Conservation (phyloP, 1,139 yeast genomes). For the Scheffersomyces illinoinensis region DNA sequence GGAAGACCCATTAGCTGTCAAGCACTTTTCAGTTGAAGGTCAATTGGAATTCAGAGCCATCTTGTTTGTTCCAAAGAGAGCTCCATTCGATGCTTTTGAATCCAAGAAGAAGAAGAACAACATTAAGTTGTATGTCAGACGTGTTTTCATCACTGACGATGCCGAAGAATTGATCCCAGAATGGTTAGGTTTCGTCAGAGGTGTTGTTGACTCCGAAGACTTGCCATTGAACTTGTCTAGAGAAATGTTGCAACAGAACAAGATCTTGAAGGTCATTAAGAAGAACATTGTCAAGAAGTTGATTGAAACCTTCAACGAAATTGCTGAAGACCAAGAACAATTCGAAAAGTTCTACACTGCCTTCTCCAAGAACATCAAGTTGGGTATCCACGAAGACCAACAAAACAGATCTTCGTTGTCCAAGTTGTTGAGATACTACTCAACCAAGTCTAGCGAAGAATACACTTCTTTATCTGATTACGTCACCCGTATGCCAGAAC, state of each 20-base stretch:
- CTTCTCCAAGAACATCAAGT: constrained; percentile 96
- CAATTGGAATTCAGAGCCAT: constrained; percentile 99
- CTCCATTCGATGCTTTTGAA: constrained; percentile 98
- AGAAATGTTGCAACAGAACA: constrained; percentile 99
- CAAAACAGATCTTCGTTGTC: constrained; percentile 97
- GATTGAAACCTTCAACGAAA: constrained; percentile 98
- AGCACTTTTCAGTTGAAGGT: constrained; percentile 99
- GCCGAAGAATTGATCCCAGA: constrained; percentile 99
- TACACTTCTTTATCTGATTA: constrained; percentile 92
- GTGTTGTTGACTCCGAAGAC: constrained; percentile 99
- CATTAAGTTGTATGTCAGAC: constrained; percentile 98
- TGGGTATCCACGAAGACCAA: constrained; percentile 98
- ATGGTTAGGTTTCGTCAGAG: constrained; percentile 96
- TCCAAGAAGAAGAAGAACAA: constrained; percentile 98
- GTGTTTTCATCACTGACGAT: constrained; percentile 99
- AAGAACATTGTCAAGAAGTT: constrained; percentile 99
- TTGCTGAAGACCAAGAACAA: constrained; percentile 98
- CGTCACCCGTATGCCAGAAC: constrained; percentile 99
- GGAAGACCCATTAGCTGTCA: constrained; percentile 99
- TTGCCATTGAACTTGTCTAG: constrained; percentile 99
- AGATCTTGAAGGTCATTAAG: constrained; percentile 98
- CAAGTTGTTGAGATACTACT: constrained; percentile 94
- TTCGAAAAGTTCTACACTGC: constrained; percentile 98
- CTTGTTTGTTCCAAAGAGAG: constrained; percentile 97
- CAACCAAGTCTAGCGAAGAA: constrained; percentile 95